Percentiles rank a stretch among this genome's conserved stretches.
Evolutionary conservation across 1,139 yeast genomes (phyloP).

Genomic region (Taphrina flavorubra): DNA sequence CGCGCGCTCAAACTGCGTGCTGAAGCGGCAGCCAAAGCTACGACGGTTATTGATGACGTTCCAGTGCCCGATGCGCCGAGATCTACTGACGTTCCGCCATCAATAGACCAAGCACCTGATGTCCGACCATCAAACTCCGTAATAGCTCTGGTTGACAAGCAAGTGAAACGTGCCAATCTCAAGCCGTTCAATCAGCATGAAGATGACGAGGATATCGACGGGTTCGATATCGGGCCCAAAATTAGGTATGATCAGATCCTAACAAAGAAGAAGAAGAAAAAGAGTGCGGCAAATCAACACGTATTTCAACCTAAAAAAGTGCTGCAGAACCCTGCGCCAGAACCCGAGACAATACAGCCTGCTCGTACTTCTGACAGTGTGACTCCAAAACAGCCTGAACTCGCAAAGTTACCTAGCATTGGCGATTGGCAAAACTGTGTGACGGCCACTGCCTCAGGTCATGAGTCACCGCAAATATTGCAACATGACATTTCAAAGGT

Average conservation of each 20-base stretch:
- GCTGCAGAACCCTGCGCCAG: constrained; percentile 19
- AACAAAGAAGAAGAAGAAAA: constrained; percentile 38
- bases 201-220: constrained; percentile 46
- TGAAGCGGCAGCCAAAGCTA: constrained; percentile 20
- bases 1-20: constrained; percentile 40
- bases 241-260: constrained; percentile 42
- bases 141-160: neutral
- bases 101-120: neutral
- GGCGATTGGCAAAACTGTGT: neutral
- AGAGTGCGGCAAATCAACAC: constrained; percentile 26
- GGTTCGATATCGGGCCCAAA: constrained; percentile 43
- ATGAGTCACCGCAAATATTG: neutral
- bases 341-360: constrained; percentile 46
- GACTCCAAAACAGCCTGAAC: neutral
- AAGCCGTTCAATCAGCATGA: constrained; percentile 44
- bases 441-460: neutral
- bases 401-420: constrained; percentile 11
- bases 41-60: constrained; percentile 17
- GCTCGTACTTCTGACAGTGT: constrained; percentile 42
- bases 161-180: constrained; percentile 25
- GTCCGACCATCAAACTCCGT: neutral
- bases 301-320: constrained; percentile 21
- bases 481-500: too few relatives aligned
- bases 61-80: constrained; percentile 8
- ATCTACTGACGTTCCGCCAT: neutral